Conservation (phyloP, 2,329 filamentous ascomycete genomes). For the Emergomyces pasteurianus region DNA sequence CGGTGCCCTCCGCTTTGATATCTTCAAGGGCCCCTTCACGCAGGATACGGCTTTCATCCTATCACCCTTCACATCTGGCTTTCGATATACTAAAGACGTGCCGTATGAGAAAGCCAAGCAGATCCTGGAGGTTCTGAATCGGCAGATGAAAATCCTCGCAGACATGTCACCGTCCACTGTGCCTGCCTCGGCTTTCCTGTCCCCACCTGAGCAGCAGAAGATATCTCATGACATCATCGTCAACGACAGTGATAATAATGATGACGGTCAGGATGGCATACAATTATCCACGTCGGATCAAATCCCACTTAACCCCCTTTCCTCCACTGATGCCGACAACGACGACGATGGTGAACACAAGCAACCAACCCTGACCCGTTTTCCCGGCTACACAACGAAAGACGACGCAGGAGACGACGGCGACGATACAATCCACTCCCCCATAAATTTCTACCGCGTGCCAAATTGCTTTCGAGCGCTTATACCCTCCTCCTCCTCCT, state of each 20-base stretch:
- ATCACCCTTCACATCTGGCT: conserved; percentile 73
- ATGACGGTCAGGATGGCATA: neutral
- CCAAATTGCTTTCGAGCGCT: conserved; percentile 74
- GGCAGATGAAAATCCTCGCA: conserved; percentile 38
- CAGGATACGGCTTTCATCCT: conserved; percentile 75
- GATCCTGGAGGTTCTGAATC: conserved; percentile 50
- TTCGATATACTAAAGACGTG: conserved; percentile 67
- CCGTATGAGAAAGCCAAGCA: conserved; percentile 63
- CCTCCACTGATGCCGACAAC: neutral
- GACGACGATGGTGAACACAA: conserved; percentile 12
- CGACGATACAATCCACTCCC: conserved; percentile 75
- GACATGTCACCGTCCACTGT: conserved; percentile 10
- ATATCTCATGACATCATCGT: conserved; percentile 13
- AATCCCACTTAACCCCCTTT: conserved; percentile 6
- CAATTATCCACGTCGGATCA: conserved; percentile 13
- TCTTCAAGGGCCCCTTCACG: conserved; percentile 86
- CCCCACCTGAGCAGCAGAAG: conserved; percentile 35
- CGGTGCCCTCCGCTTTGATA: conserved; percentile 85
- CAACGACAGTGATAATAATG: conserved; percentile 5
- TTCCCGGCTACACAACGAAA: conserved; percentile 74
- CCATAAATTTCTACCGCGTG: conserved; percentile 61
- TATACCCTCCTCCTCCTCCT: conserved; percentile 57
- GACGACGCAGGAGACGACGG: conserved; percentile 77
- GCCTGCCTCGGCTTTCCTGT: conserved; percentile 22
- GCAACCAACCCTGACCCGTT: conserved; percentile 32